Base-by-base conservation (phyloP, 78 protist species). In the Dictyostelium intermedium region DNA sequence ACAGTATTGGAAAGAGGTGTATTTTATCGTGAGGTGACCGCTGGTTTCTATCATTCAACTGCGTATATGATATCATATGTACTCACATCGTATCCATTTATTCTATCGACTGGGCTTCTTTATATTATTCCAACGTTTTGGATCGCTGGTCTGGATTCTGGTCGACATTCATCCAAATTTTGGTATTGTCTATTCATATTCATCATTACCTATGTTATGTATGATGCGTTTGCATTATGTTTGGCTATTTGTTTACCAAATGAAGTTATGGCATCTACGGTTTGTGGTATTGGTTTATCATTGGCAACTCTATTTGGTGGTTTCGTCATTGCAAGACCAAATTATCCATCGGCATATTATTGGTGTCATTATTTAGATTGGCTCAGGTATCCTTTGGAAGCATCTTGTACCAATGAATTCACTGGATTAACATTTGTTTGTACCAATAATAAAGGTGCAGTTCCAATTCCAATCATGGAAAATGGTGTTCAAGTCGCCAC, bases 241-340 rank as follows among this genome's bases (percentile, higher is more conserved):
- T 10, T 89, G 5, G 85, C 94, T 0, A 11, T 80, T 27, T 27
- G 63, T 34, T n/a, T 56, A 30, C 94, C 94, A 27, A 89, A 89
- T 43, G 94, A 89, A 79, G 77, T 89, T 14, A 84, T 89, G 63
- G 94, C 94, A 9, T 79, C 94, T 32, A 73, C 84, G 4, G 47
- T 89, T 23, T 76, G 83, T 80, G 94, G 94, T 81, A 69, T 89
- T 18, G 32, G 66, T 1, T 34, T 89, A 18, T 89, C 94, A 2
- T 25, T 89, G 11, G 45, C 94, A 3, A 76, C 94, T 6, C n/a
- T 89, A 41, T 89, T 89, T 89, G 94, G 86, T 30, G 94, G 94
- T 89, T 89, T 89, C 94, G 83, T 89, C 23, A 89, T 89, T 89
- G 18, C 94, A 9, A 60, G 50, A 50, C 94, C 94, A 32, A 89